Base-by-base conservation (phyloP, 331 rosid species). In the Saraca asoca region DNA sequence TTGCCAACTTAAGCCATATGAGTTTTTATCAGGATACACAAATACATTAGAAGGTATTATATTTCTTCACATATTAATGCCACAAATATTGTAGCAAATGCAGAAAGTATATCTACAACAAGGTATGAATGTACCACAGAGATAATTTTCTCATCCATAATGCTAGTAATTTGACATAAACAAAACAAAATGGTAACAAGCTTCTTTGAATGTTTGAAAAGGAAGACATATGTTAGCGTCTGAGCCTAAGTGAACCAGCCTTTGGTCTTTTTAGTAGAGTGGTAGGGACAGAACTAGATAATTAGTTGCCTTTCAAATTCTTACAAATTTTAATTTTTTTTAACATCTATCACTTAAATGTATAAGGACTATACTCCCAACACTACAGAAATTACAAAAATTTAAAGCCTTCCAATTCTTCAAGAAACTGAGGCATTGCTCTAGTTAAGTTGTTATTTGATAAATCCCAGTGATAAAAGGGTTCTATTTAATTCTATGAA, bases 381-480 rank as follows among this genome's bases (percentile, higher is more conserved):
- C 5, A 16, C 24, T 12, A 14, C 20, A 67, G 49, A 42, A 83
- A 91, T 90, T 74, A 83, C 96, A 90, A 59, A 29, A 69, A 67
- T 65, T 72, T 73, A 56, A 90, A 85, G 19, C 70, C 78, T 59
- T 18, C 75, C 53, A 90, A 42, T 5, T 72, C 83, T 62, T 64
- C 90, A 44, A 90, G 74, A 77, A 83, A 80, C 33, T 46, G 77
- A 13, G 96, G 96, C 9, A 87, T 53, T 17, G 84, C n/a, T n/a
- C n/a, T n/a, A n/a, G n/a, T n/a, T n/a, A n/a, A n/a, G n/a, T n/a
- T n/a, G n/a, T n/a, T n/a, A n/a, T n/a, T n/a, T n/a, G n/a, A n/a
- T n/a, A n/a, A n/a, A n/a, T n/a, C n/a, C n/a, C n/a, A n/a, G n/a
- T n/a, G n/a, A n/a, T n/a, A n/a, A n/a, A n/a, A n/a, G n/a, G n/a